phyloP scores from a whole-genome alignment of 306 rosid species.

The Luffa aegyptiaca region DNA sequence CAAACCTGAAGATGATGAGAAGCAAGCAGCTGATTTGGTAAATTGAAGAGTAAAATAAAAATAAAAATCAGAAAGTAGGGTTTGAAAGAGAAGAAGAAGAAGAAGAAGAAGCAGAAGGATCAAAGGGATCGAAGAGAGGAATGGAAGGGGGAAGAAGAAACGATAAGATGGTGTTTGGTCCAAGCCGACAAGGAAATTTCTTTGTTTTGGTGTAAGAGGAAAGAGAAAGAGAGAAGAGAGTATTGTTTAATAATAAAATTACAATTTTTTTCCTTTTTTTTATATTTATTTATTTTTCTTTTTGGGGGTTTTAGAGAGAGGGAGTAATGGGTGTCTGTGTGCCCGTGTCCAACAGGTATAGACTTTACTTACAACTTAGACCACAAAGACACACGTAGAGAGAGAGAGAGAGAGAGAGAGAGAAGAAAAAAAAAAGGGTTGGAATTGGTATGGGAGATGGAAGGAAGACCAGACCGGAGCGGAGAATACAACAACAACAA shows the following conservation, averaged over 20 bases:
- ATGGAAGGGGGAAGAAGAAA: slow-evolving; percentile 22
- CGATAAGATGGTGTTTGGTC: slow-evolving; percentile 83
- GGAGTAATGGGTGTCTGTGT: background rate
- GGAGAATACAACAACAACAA: background rate
- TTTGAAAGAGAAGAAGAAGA: background rate
- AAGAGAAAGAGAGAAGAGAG: background rate
- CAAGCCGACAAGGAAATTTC: slow-evolving; percentile 76
- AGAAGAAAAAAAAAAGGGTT: background rate
- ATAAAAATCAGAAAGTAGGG: background rate
- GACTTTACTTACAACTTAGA: background rate
- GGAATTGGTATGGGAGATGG: background rate
- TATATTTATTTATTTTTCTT: too few species aligned
- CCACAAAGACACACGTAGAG: background rate
- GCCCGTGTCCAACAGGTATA: background rate
- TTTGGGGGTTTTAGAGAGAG: background rate
- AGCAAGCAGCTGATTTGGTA: background rate
- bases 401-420: too few species aligned
- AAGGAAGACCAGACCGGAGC: background rate
- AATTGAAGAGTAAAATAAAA: background rate
- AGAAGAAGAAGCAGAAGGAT: background rate
- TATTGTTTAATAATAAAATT: background rate
- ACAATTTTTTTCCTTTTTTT: background rate
- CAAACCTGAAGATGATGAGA: background rate
- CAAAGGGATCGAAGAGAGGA: slow-evolving; percentile 7
- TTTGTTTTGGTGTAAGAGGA: slow-evolving; percentile 17